Conservation (phyloP, 106 monocot genomes). For the Dioscorea zingiberensis region DNA sequence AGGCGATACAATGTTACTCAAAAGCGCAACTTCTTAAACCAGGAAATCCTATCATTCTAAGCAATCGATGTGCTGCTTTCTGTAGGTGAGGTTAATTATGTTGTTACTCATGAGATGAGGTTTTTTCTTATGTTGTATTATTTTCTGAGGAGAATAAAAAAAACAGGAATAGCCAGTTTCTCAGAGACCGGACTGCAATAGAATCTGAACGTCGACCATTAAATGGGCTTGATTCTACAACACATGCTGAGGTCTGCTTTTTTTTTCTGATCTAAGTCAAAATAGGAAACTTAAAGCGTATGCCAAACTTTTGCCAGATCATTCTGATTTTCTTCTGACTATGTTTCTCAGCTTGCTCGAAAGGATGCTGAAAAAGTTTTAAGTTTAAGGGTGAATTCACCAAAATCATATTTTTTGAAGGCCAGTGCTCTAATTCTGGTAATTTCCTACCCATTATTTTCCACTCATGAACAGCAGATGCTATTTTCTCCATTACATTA, state of each 20-base stretch:
- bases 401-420: constrained; percentile 80
- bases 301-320: too few relatives aligned
- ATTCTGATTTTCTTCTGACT: too few relatives aligned
- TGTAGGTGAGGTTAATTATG: constrained; percentile 36
- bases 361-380: constrained; percentile 92
- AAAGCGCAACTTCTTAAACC: constrained; percentile 75
- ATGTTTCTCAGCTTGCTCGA: constrained; percentile 54
- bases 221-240: constrained; percentile 90
- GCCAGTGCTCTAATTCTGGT: constrained; percentile 85
- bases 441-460: not conserved
- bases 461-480: not conserved
- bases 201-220: constrained; percentile 74
- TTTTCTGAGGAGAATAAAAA: not conserved
- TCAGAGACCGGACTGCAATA: constrained; percentile 65
- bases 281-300: too few relatives aligned
- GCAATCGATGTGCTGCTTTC: constrained; percentile 72
- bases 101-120: not conserved
- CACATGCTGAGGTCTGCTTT: constrained; percentile 76
- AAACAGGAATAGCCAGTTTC: constrained; percentile 58
- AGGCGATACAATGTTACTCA: constrained; percentile 77
- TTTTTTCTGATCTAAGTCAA: not conserved
- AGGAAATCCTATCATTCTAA: constrained; percentile 61
- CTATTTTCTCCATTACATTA: too few relatives aligned
- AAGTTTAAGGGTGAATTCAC: constrained; percentile 29
- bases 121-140: not conserved